Base-by-base conservation (phyloP, 1,284 basidiomycete species). In the Ustilago vetiveriae region DNA sequence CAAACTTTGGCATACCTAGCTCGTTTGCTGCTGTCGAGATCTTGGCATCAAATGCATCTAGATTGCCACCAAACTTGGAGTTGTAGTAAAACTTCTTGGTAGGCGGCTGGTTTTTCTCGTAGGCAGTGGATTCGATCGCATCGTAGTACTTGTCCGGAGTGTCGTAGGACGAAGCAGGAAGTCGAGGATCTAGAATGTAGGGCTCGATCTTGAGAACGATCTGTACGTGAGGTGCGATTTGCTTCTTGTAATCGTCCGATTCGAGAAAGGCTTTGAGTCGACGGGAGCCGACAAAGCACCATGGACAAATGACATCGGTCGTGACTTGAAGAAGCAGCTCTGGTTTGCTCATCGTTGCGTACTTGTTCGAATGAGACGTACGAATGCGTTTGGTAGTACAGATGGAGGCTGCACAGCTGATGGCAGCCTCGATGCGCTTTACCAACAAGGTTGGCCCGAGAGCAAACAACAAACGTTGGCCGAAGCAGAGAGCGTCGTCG, bases 1-100 rank as follows among this genome's bases (percentile, higher is more conserved):
- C 55, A 32, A 75, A 75, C 2, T 17, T 30, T 0, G 59, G 58
- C 52, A 75, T 52, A 8, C 45, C 53, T 5, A 75, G 23, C 38
- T 69, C 67, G 1, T 37, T 16, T 0, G 62, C 70, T 4, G 70
- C 66, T 6, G 24, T 39, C 8, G 51, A 43, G 45, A 73, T 75
- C 62, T 72, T 73, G 11, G 50, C 41, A 22, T 75, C 69, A 38
- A 75, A 75, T 3, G 73, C 70, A 44, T 75, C 73, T 6, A 75
- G 44, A 14, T 46, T 49, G 1, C 37, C 50, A 8, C 65, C 70
- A 23, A 71, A 66, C 60, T 73, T 75, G 35, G 55, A 56, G 1
- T 29, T 24, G 42, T 75, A 71, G 58, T 75, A 75, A 27, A 57
- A 48, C 27, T 42, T 51, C 41, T 75, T 75, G 6, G 70, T 70